A percentile compares a stretch with the other conserved stretches of the same genome.
Conservation (phyloP, 257 asterid species). For the Capsicum rhomboideum region DNA sequence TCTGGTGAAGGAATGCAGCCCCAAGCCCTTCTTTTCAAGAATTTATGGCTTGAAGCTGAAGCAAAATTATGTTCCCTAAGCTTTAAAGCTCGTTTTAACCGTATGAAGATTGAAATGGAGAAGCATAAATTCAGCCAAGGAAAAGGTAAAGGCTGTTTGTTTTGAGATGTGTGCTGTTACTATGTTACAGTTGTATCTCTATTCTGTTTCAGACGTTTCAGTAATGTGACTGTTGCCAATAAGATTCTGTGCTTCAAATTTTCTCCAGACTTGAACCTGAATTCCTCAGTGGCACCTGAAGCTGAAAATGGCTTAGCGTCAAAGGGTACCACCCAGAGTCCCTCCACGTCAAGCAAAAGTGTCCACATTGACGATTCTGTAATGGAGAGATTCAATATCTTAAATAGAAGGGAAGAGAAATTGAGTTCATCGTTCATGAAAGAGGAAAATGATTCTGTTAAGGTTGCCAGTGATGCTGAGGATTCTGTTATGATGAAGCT, state of each 20-base stretch:
- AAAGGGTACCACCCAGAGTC: neutral
- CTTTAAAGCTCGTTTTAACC: conserved; percentile 70
- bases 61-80: conserved; percentile 75
- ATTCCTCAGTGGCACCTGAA: neutral
- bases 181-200: conserved; percentile 3
- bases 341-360: neutral
- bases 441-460: conserved; percentile 2
- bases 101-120: conserved; percentile 63
- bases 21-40: conserved; percentile 65
- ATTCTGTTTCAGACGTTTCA: conserved; percentile 14
- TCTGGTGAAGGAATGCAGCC: conserved; percentile 46
- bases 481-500: conserved; percentile 41
- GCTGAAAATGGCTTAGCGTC: neutral
- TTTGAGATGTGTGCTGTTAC: neutral
- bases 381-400: conserved; percentile 10
- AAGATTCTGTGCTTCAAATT: neutral
- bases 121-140: conserved; percentile 25
- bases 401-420: conserved; percentile 6
- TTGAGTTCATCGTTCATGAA: neutral
- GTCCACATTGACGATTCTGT: neutral
- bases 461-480: conserved; percentile 22
- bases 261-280: conserved; percentile 5
- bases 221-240: conserved; percentile 8
- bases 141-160: conserved; percentile 37
- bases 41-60: conserved; percentile 92